Evolutionary conservation across 2,329 filamentous ascomycete species (phyloP).

Genomic region (Cordyceps tenuipes): DNA sequence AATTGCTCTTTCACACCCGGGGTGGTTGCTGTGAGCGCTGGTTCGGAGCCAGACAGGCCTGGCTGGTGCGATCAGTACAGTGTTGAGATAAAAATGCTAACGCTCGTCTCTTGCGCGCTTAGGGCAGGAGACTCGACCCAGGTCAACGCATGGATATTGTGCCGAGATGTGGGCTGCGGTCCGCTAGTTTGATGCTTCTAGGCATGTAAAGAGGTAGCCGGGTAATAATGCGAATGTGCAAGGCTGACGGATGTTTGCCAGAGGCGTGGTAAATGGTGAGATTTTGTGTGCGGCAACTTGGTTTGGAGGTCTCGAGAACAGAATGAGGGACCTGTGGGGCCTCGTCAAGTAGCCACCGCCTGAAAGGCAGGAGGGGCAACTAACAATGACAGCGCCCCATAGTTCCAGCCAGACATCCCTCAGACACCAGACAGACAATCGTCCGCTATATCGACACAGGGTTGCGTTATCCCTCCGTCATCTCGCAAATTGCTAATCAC

Average conservation of each 20-base stretch:
- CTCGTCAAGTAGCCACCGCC: background rate
- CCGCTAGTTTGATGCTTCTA: background rate
- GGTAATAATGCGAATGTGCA: background rate
- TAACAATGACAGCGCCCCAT: no score
- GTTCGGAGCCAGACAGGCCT: background rate
- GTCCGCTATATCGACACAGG: no score
- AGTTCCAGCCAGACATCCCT: no score
- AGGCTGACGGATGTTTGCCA: background rate
- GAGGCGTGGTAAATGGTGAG: background rate
- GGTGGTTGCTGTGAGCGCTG: background rate
- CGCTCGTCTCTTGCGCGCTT: constrained; percentile 7
- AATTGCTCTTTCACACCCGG: background rate
- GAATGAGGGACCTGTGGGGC: background rate
- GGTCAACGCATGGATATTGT: constrained; percentile 9
- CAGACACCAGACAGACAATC: no score
- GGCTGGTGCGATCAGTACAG: background rate
- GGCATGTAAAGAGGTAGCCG: background rate
- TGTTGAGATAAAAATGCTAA: background rate
- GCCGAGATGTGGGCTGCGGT: background rate
- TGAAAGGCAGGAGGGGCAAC: no score
- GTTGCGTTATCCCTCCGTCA: background rate
- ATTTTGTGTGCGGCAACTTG: background rate
- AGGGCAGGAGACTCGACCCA: constrained; percentile 9
- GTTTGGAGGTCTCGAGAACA: background rate
- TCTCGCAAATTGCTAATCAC: background rate